Base-by-base conservation (phyloP, 2,329 filamentous ascomycete species). In the Talaromyces sp. region DNA sequence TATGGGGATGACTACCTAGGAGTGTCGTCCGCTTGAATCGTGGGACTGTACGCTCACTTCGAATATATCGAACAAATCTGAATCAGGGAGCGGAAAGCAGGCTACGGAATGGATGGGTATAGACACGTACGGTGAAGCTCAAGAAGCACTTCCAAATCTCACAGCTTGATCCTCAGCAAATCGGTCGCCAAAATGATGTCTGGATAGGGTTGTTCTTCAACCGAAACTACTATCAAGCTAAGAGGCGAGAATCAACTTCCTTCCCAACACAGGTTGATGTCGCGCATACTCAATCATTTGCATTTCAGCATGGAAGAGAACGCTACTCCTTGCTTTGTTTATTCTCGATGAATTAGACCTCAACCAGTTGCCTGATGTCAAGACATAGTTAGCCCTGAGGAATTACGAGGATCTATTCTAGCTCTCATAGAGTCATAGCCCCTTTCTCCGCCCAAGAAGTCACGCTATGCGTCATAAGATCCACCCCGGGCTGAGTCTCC, bases 381-480 rank as follows among this genome's bases (percentile, higher is more conserved):
- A 28, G 7, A n/a, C 28, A 15, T 37, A 52, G 2, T 1, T 7
- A 3, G 8, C 9, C n/a, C 3, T 17, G 45, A 13, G 15, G 8
- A 48, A 48, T 11, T 4, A 5, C 5, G 15, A 17, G 25, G 15
- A 22, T n/a, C 46, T 10, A 22, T 7, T 22, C 31, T 36, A 51
- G 28, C 33, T 17, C 35, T n/a, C 25, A 11, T 25, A 22, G 31
- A n/a, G n/a, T n/a, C n/a, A n/a, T n/a, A n/a, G 19, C 50, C 50
- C 50, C 37, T 54, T 41, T 43, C 52, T 35, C 28, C 28, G 31
- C 40, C 28, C 53, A 37, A 28, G 40, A 22, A 53, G 37, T 28
- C 22, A 53, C 50, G 50, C 50, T 40, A 37, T 37, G 53, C 40
- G 53, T 46, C 53, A 55, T 55, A 37, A 46, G 40, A 19, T 55